Evolutionary conservation across 805 yeast species (phyloP).

Genomic region (Metschnikowia santaceciliae): DNA sequence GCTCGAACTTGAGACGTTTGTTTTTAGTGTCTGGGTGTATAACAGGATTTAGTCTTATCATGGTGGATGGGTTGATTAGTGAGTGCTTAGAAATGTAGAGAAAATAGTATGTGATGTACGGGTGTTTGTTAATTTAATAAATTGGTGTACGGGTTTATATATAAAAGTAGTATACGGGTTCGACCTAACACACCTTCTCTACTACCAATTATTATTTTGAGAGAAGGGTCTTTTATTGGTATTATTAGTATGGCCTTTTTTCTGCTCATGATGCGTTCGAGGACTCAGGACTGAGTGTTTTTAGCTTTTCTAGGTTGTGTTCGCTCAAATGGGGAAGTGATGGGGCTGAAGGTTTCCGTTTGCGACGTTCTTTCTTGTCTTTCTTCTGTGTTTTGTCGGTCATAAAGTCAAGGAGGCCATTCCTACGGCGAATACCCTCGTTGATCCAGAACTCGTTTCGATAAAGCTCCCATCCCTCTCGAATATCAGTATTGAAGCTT

Average conservation of each 20-base stretch:
- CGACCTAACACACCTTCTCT: too few species aligned
- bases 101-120: conserved; percentile 41
- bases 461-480: conserved; percentile 94
- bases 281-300: background rate
- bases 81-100: background rate
- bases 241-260: background rate
- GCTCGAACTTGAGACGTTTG: conserved; percentile 63
- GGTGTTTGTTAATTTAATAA: conserved; percentile 13
- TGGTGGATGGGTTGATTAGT: conserved; percentile 8
- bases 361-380: conserved; percentile 39
- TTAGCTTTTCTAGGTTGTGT: conserved; percentile 6
- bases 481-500: conserved; percentile 71
- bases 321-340: conserved; percentile 10
- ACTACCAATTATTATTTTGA: background rate
- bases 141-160: background rate
- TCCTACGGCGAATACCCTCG: conserved; percentile 64
- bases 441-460: conserved; percentile 90
- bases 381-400: conserved; percentile 19
- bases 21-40: conserved; percentile 40
- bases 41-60: conserved; percentile 37
- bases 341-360: conserved; percentile 11
- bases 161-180: background rate
- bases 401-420: conserved; percentile 30
- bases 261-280: conserved; percentile 23
- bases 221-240: background rate